A percentile compares a stretch with the other conserved stretches of the same genome.
phyloP scores from a whole-genome alignment of 2,329 filamentous ascomycete genomes.

The Xylaria sp. region DNA sequence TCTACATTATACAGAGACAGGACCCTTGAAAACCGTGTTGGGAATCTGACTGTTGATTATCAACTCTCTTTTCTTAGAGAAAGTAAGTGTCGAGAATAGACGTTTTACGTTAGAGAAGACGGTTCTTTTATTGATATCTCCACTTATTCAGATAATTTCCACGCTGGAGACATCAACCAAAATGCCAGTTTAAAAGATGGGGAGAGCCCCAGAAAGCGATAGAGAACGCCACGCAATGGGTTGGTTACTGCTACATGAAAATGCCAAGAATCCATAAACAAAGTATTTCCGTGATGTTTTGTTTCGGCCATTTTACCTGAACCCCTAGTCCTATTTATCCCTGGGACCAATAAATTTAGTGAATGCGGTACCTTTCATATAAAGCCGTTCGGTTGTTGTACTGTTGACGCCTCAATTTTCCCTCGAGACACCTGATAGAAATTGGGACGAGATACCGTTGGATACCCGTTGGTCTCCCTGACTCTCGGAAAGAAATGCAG shows the following conservation, averaged over 20 bases:
- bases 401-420: neutral
- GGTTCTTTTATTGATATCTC: neutral
- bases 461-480: neutral
- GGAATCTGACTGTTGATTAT: too few relatives aligned
- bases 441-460: neutral
- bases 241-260: neutral
- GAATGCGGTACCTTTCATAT: neutral
- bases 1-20: too few relatives aligned
- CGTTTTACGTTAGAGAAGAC: neutral
- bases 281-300: neutral
- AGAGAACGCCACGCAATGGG: neutral
- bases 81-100: neutral
- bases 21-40: too few relatives aligned
- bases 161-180: neutral
- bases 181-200: neutral
- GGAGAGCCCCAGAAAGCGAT: neutral
- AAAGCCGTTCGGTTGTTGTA: neutral
- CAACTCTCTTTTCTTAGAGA: too few relatives aligned
- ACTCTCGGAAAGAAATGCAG: neutral
- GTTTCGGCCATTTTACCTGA: neutral
- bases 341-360: neutral
- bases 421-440: too few relatives aligned
- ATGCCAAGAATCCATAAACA: neutral
- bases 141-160: conserved; percentile 4
- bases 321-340: neutral